A percentile compares a stretch with the other conserved stretches of the same genome.
Evolutionary conservation across 192 early-diverging fungal genomes (phyloP).

Genomic region (Backusella tuberculispora): DNA sequence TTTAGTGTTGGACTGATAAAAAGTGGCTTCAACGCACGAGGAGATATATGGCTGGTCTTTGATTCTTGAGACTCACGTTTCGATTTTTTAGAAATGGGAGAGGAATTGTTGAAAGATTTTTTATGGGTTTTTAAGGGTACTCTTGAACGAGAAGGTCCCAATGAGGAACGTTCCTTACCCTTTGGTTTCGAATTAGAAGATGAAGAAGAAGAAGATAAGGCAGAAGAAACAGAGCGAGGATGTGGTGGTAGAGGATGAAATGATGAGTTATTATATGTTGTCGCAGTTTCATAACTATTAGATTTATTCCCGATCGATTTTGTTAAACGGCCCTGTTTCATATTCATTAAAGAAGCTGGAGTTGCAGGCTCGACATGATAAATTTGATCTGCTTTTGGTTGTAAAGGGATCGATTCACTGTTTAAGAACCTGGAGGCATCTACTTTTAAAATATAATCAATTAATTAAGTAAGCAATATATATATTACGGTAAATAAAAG

Average conservation of each 20-base stretch:
- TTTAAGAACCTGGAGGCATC: not conserved
- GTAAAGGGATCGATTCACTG: not conserved
- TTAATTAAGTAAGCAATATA: not conserved
- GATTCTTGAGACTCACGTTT: conserved; percentile 5
- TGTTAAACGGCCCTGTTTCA: not conserved
- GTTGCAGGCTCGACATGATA: conserved; percentile 27
- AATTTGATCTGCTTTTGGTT: not conserved
- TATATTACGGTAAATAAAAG: not conserved
- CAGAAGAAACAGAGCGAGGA: not conserved
- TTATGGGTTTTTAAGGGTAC: not conserved
- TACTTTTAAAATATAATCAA: not conserved
- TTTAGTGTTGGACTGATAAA: conserved; percentile 53
- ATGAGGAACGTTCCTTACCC: not conserved
- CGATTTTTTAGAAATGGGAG: conserved; percentile 4
- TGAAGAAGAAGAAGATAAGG: not conserved
- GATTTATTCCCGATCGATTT: too few relatives aligned
- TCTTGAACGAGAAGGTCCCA: not conserved
- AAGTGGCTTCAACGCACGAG: conserved; percentile 39
- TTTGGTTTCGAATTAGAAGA: not conserved
- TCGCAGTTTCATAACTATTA: too few relatives aligned
- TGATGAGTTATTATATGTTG: too few relatives aligned
- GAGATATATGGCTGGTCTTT: conserved; percentile 20
- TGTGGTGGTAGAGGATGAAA: too few relatives aligned
- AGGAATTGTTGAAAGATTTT: not conserved
- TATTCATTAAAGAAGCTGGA: conserved; percentile 38